Conservation (phyloP, 306 rosid species). For the Adenanthera pavonina region DNA sequence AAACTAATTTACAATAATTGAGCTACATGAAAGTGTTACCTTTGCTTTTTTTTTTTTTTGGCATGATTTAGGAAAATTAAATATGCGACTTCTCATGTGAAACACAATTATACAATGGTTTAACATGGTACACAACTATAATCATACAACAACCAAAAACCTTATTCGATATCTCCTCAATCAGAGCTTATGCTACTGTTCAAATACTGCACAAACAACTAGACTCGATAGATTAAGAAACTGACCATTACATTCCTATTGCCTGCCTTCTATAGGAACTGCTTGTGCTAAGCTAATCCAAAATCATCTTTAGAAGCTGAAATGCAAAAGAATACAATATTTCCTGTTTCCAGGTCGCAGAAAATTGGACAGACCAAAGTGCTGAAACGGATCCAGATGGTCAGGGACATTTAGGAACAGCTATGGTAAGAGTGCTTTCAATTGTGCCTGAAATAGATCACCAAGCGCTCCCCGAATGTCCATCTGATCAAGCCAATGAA, state of each 20-base stretch:
- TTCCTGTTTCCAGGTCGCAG: constrained; percentile 39
- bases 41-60: neutral
- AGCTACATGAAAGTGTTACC: neutral
- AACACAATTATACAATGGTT: constrained; percentile 14
- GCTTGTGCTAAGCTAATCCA: constrained; percentile 40
- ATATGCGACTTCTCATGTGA: constrained; percentile 2
- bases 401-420: constrained; percentile 30
- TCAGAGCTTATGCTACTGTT: constrained; percentile 43
- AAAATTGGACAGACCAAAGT: constrained; percentile 33
- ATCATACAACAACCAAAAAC: constrained; percentile 60
- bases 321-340: constrained; percentile 37
- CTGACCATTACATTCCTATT: constrained; percentile 46
- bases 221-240: constrained; percentile 33
- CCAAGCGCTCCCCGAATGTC: constrained; percentile 96
- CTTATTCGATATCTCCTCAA: constrained; percentile 38
- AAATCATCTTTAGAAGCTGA: constrained; percentile 34
- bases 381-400: constrained; percentile 23
- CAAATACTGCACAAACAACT: constrained; percentile 51
- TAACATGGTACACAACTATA: constrained; percentile 38
- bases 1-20: too few relatives aligned
- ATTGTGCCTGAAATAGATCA: constrained; percentile 85
- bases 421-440: constrained; percentile 89
- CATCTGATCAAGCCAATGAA: constrained; percentile 69
- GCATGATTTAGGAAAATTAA: neutral
- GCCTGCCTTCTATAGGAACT: constrained; percentile 52